Base-by-base conservation (phyloP, 202 grass and related monocot species). In the Thinopyrum obtusiflorum region DNA sequence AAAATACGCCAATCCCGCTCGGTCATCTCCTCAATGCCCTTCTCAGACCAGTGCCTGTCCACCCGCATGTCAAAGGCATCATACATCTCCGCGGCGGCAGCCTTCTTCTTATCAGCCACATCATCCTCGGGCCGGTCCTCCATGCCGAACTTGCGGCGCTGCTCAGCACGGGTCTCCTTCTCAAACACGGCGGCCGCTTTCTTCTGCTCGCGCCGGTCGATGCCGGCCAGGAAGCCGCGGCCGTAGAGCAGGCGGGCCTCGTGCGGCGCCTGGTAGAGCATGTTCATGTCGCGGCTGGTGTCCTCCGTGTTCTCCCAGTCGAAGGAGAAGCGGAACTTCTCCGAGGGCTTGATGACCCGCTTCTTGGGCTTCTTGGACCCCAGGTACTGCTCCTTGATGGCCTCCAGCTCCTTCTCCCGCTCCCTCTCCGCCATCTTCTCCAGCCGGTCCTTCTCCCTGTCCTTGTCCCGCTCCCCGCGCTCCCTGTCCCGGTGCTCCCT, bases 261-360 rank as follows among this genome's bases (percentile, higher is more conserved):
- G 26, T 95, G 93, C 1, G 96, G 93, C 9, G 88, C 83, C 80
- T 95, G 96, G 77, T 95, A 92, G 44, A 98, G 83, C 2, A 82
- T 11, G 37, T 97, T 97, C 92, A 97, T 95, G 90, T 95, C 91
- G 0, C 93, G 93, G 31, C 89, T 95, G 47, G 96, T 98, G 84
- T 95, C 93, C 84, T 98, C 93, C 0, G 96, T 95, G 86, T 94
- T 95, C 80, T 98, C 96, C 93, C 96, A 98, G 49, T 95, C 96
- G 35, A 95, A 98, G 4, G 96, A 98, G 82, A 98, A 98, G 24
- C 96, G 91, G 76, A 95, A 98, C 79, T 98, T 98, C 90, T 95
- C 96, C 0, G 93, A 94, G 32, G 93, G 96, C 86, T 92, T 98
- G 69, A 98, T 95, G 35, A 95, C 96, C 29, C 96, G 74, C 81